Evolutionary conservation across 2,329 filamentous ascomycete species (phyloP).

Genomic region (Botrytis aclada): DNA sequence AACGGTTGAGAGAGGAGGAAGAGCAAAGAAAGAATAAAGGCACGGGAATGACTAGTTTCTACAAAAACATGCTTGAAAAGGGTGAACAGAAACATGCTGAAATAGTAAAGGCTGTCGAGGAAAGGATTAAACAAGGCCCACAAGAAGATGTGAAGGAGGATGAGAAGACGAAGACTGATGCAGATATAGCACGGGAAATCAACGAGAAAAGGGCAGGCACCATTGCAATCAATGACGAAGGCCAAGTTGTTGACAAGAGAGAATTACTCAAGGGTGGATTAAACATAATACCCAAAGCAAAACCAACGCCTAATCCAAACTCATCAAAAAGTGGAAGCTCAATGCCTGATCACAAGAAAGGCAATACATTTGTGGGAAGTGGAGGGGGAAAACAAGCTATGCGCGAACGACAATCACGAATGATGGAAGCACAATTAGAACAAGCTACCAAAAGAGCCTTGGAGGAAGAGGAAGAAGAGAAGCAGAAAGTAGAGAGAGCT

Average conservation of each 20-base stretch:
- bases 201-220: conserved; percentile 56
- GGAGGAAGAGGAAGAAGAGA: conserved; percentile 65
- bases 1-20: conserved; percentile 61
- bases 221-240: conserved; percentile 75
- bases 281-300: conserved; percentile 66
- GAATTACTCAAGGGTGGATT: conserved; percentile 73
- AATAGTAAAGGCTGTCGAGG: conserved; percentile 64
- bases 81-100: conserved; percentile 69
- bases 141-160: conserved; percentile 40
- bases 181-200: conserved; percentile 64
- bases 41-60: conserved; percentile 75
- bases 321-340: conserved; percentile 24
- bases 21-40: conserved; percentile 62
- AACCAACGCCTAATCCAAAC: conserved; percentile 40
- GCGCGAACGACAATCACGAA: conserved; percentile 71
- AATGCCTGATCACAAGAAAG: conserved; percentile 31
- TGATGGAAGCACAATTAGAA: conserved; percentile 76
- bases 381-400: conserved; percentile 60
- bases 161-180: conserved; percentile 52
- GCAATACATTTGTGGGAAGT: conserved; percentile 42
- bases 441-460: conserved; percentile 68
- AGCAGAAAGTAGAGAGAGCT: conserved; percentile 58
- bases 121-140: conserved; percentile 46
- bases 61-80: conserved; percentile 68
- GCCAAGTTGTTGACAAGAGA: conserved; percentile 80